phyloP scores from a whole-genome alignment of 2,329 filamentous ascomycete species.

The Ascochyta pisi region DNA sequence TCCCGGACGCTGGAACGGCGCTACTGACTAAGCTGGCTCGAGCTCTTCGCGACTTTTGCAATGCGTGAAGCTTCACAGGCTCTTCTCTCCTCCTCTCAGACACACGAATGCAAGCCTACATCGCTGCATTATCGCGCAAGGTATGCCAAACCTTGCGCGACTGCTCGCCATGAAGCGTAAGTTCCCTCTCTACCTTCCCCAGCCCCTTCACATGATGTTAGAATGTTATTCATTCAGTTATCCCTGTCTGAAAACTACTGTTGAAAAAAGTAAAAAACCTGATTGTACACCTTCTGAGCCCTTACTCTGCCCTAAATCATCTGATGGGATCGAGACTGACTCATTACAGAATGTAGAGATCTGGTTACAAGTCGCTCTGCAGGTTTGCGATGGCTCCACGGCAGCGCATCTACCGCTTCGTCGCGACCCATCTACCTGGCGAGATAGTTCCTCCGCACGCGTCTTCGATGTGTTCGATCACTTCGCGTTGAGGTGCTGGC shows the following conservation, averaged over 20 bases:
- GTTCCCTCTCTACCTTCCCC: neutral
- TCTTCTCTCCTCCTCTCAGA: neutral
- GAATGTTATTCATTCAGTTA: conserved; percentile 17
- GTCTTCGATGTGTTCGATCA: too few species aligned
- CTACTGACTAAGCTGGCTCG: conserved; percentile 14
- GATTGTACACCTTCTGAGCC: neutral
- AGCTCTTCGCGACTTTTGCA: conserved; percentile 1
- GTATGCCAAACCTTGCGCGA: neutral
- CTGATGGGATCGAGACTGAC: neutral
- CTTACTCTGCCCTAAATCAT: too few species aligned
- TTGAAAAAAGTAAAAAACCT: conserved; percentile 18
- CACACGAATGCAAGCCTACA: neutral
- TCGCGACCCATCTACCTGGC: too few species aligned
- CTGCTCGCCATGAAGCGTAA: neutral
- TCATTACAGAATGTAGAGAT: neutral
- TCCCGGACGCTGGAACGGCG: neutral
- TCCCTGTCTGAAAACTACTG: conserved; percentile 18
- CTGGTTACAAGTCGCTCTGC: neutral
- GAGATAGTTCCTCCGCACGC: neutral
- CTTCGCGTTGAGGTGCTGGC: conserved; percentile 1
- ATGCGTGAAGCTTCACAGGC: conserved; percentile 2
- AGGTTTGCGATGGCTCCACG: neutral
- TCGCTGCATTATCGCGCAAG: conserved; percentile 3
- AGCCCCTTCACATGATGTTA: conserved; percentile 7
- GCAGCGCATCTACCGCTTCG: neutral